phyloP scores from a whole-genome alignment of 169 alveolate species.

The Plasmodium vivax region DNA sequence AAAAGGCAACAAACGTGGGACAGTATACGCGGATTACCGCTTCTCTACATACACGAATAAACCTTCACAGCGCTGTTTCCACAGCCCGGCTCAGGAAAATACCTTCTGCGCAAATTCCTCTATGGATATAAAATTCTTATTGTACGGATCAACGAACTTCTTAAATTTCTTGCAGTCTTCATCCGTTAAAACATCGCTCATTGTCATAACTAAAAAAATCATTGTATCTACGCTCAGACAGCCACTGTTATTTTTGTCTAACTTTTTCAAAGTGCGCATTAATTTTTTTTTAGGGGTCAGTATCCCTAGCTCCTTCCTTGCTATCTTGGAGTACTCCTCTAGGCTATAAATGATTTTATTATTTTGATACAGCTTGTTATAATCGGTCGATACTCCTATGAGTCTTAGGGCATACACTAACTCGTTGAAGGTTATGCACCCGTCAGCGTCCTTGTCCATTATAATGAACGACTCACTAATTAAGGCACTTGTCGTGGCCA shows the following conservation, averaged over 20 bases:
- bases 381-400: conserved; percentile 29
- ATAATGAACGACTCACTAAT: conserved; percentile 51
- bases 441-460: conserved; percentile 35
- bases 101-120: conserved; percentile 34
- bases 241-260: conserved; percentile 49
- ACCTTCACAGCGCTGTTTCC: neutral
- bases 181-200: conserved; percentile 42
- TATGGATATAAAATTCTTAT: conserved; percentile 13
- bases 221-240: conserved; percentile 2
- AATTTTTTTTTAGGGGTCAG: conserved; percentile 40
- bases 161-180: conserved; percentile 43
- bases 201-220: conserved; percentile 32
- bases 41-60: neutral
- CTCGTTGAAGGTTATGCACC: conserved; percentile 8
- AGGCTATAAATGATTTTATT: neutral
- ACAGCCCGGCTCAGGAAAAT: conserved; percentile 3
- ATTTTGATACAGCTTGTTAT: neutral
- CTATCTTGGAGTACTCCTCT: conserved; percentile 45
- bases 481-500: conserved; percentile 16
- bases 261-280: conserved; percentile 11
- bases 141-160: conserved; percentile 49
- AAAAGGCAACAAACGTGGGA: neutral
- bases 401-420: conserved; percentile 57
- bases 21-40: neutral
- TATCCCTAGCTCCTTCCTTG: conserved; percentile 48